Evolutionary conservation across 441 rosid genomes (phyloP), one percentile per base, ranked within the genome.

Genomic region (Viola pubescens): DNA sequence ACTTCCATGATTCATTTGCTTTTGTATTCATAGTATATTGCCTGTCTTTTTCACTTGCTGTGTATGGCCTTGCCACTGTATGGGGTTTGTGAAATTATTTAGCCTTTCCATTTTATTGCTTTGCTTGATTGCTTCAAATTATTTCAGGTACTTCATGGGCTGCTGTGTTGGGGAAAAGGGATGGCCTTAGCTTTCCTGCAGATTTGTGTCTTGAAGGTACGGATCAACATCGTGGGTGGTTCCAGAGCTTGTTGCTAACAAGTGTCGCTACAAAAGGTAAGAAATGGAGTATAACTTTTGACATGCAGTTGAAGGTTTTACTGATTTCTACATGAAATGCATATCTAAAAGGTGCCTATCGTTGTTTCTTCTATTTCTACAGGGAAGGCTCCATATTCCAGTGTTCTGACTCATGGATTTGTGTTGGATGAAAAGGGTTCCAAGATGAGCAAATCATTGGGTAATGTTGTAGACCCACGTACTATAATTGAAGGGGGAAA

Each of bases 151-250:
- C 99, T 53, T 94, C 99, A 54, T 94, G 97, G 99, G 99, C 99
- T 75, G 94, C 95, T 64, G 94, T 94, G 57, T 59, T 90, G 77
- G 88, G 82, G 57, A 79, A 78, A 78, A 81, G 91, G n/a, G 77
- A 67, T 26, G 75, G 75, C 69, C 87, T 86, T 75, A 75, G 66
- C 66, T 85, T 79, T 70, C 97, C 99, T 34, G 97, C 96, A 59
- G 97, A 89, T 64, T 71, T 94, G 61, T 94, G 88, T 77, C 88
- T 94, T 70, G 99, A 94, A 80, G 97, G 99, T 59, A 82, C 99
- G 67, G 96, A 94, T 79, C 99, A 94, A 80, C 99, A 94, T 75
- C 95, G 97, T 65, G 99, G 99, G 67, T 94, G 97, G 99, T 94
- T 94, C 67, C 97, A 94, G 67, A 89, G 99, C 80, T 90, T 97